phyloP scores from a whole-genome alignment of 805 yeast species.

The Metschnikowia vanudenii region DNA sequence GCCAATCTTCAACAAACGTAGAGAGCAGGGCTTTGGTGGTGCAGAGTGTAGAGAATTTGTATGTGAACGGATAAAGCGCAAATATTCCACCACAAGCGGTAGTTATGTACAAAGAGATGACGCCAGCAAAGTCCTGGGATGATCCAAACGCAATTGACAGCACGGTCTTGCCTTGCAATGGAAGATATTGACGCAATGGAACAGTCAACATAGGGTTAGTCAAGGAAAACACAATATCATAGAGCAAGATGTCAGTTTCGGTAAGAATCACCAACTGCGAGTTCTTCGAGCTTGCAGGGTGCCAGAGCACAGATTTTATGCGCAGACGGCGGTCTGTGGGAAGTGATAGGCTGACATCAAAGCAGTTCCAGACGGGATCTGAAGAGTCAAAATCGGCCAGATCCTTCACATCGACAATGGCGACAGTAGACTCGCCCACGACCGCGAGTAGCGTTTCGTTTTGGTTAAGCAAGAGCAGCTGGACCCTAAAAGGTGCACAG shows the following conservation, averaged over 20 bases:
- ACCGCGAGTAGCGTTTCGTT: slow-evolving; percentile 15
- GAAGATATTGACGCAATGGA: slow-evolving; percentile 4
- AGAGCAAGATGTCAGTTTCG: slow-evolving; percentile 10
- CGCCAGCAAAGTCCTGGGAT: slow-evolving; percentile 12
- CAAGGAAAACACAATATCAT: slow-evolving; percentile 15
- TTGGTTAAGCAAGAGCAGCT: slow-evolving; percentile 11
- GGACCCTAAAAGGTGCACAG: slow-evolving; percentile 6
- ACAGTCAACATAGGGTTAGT: slow-evolving; percentile 12
- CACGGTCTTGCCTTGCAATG: slow-evolving; percentile 6
- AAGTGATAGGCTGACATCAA: slow-evolving; percentile 1
- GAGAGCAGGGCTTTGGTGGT: slow-evolving; percentile 13
- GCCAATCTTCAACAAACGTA: slow-evolving; percentile 12
- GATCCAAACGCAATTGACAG: slow-evolving; percentile 20
- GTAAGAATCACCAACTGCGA: slow-evolving; percentile 18
- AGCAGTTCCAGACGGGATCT: slow-evolving; percentile 8
- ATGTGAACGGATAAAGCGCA: slow-evolving; percentile 18
- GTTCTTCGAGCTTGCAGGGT: slow-evolving; percentile 16
- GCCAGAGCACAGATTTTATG: slow-evolving; percentile 16
- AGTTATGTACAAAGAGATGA: slow-evolving; percentile 16
- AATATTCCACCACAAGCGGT: slow-evolving; percentile 12
- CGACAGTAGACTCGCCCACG: slow-evolving; percentile 10
- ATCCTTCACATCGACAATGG: slow-evolving; percentile 11
- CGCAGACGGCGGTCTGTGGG: not conserved
- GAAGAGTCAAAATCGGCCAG: slow-evolving; percentile 2
- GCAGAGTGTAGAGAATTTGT: slow-evolving; percentile 5